Evolutionary conservation across 75 land plant genomes (phyloP), one percentile per base, ranked within the genome.

Genomic region (Picea glauca): DNA sequence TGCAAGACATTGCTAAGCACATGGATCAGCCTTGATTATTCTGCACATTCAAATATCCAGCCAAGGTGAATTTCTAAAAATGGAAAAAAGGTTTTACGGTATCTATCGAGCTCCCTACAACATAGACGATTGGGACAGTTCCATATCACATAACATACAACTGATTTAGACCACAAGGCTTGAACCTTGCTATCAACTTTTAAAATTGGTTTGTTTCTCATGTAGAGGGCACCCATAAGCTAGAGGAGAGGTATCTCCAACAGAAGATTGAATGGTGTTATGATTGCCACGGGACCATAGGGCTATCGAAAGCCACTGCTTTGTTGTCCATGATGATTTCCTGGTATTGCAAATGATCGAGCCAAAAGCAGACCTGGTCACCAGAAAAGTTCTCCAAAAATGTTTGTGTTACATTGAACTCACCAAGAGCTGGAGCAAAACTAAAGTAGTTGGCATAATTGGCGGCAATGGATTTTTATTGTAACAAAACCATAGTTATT

Each of bases 131-230:
- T 4, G 99, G 99, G 20, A 96, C 77, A 1, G 98, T 96, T 12
- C 99, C 99, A 81, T 96, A 96, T n/a, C 67, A 82, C 98, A 96
- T 94, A 4, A 95, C 99, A 79, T 96, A 94, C 9, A 96, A 85
- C 81, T 96, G 99, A 78, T 94, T 96, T 78, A 96, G 78, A 7
- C 99, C 99, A 82, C 99, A 96, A 17, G 99, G 99, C 80, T 96
- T 98, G 75, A 96, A 96, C 56, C 98, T 83, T 21, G 98, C 98
- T 97, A 87, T 97, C 99, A 87, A 97, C 99, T 88, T 97, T 97
- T 63, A 97, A 85, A 75, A 94, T 21, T 43, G 99, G 98, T 76
- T 97, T 94, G 83, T 97, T 97, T 30, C 99, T 98, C 99, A 97
- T 97, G 78, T 90, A 97, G 20, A 97, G 93, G 56, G 99, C 99